Percentiles rank a stretch among this genome's conserved stretches.
phyloP scores from a whole-genome alignment of 2,329 filamentous ascomycete genomes.

The Herpomyces periplanetae region DNA sequence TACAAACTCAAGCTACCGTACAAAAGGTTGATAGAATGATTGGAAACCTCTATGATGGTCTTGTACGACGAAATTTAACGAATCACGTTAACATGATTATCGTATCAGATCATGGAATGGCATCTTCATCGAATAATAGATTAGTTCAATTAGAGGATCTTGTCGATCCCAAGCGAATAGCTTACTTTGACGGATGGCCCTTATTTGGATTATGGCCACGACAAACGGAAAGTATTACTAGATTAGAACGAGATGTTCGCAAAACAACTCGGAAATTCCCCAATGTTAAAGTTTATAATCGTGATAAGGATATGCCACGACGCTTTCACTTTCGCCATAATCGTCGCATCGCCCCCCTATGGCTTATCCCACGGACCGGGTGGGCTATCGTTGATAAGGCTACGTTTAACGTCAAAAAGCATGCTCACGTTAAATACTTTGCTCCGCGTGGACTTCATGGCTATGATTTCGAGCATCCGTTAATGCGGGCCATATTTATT shows the following conservation, averaged over 20 bases:
- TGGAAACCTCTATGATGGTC: slow-evolving; percentile 26
- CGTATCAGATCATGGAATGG: slow-evolving; percentile 97
- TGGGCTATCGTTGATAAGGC: slow-evolving; percentile 56
- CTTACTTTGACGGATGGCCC: slow-evolving; percentile 74
- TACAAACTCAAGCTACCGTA: slow-evolving; percentile 46
- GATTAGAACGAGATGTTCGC: slow-evolving; percentile 17
- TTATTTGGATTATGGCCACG: slow-evolving; percentile 56
- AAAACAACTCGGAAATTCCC: no score
- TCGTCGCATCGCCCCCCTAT: slow-evolving; percentile 59
- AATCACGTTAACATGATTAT: slow-evolving; percentile 66
- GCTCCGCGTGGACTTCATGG: slow-evolving; percentile 56
- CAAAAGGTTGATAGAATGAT: slow-evolving; percentile 45
- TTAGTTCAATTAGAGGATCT: slow-evolving; percentile 67
- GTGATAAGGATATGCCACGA: slow-evolving; percentile 53
- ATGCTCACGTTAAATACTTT: slow-evolving; percentile 23
- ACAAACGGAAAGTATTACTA: slow-evolving; percentile 14
- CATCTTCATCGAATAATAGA: slow-evolving; percentile 40
- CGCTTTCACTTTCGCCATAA: slow-evolving; percentile 71
- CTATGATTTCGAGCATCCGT: slow-evolving; percentile 67
- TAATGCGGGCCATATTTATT: slow-evolving; percentile 87
- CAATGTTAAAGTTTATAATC: slow-evolving; percentile 51
- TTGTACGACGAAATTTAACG: slow-evolving; percentile 47
- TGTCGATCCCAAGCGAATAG: slow-evolving; percentile 32
- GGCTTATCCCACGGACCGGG: slow-evolving; percentile 65
- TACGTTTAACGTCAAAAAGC: slow-evolving; percentile 34